Base-by-base conservation (phyloP, 768 basidiomycete genomes). In the Trametes cinnabarina region DNA sequence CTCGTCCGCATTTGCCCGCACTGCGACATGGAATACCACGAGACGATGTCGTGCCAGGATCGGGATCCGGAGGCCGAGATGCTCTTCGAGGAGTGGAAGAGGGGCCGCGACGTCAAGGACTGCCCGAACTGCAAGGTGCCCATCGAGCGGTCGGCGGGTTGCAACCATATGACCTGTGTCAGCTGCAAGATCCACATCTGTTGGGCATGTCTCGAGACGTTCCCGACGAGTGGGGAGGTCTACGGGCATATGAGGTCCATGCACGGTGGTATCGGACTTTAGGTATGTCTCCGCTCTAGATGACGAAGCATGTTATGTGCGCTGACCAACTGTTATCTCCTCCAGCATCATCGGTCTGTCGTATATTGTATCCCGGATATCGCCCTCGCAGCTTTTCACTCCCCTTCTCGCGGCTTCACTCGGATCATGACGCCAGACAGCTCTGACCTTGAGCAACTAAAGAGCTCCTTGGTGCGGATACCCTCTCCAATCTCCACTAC, bases 131-230 rank as follows among this genome's bases (percentile, higher is more conserved):
- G 90, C 73, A 80, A 80, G 52, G 78, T 80, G 7, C 77, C 80
- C 6, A 91, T 93, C 62, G 88, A 92, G 71, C 83, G 86, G 39
- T 74, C 73, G 26, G 86, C 84, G 60, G 90, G 90, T 0, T 93
- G 90, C 71, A 88, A 93, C 72, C 90, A 93, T 69, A 84, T 93
- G 79, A 85, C 82, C n/a, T 93, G 90, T 70, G 77, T 76, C 0
- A 78, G 79, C 30, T 93, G 90, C 68, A 79, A 82, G 63, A 84
- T 87, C 0, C 90, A 93, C 67, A 86, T 85, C 1, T 93, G 90
- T 57, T 92, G 90, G 91, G 82, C 83, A 22, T 93, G 90, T 68
- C 64, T 88, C 68, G 71, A 79, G 70, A 89, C 86, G 40, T 92
- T 91, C 71, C 79, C 81, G 0, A 74, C 76, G 34, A 85, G 87